Evolutionary conservation across 2,329 filamentous ascomycete species (phyloP).

Genomic region (Neopestalotiopsis sp.): DNA sequence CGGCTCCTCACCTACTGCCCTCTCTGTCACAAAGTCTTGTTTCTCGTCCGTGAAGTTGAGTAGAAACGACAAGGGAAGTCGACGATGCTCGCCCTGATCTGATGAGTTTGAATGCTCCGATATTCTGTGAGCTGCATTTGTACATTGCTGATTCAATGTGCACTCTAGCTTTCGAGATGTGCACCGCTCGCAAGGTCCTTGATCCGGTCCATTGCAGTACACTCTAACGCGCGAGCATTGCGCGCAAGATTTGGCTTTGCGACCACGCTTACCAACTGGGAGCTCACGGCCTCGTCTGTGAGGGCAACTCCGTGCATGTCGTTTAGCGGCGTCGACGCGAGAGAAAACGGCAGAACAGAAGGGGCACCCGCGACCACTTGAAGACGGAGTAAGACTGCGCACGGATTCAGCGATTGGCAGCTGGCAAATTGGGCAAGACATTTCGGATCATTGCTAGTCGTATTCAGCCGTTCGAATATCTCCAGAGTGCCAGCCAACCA

Average conservation of each 20-base stretch:
- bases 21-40: conserved; percentile 21
- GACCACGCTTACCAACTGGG: conserved; percentile 16
- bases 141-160: conserved; percentile 18
- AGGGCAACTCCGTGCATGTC: conserved; percentile 20
- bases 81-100: not conserved
- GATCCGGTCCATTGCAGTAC: conserved; percentile 16
- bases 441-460: not conserved
- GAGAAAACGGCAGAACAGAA: conserved; percentile 18
- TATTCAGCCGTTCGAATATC: not conserved
- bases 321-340: conserved; percentile 18
- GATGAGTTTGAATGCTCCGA: not conserved
- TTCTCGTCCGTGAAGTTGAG: conserved; percentile 21
- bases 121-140: conserved; percentile 17
- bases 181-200: conserved; percentile 18
- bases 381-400: not conserved
- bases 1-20: conserved; percentile 22
- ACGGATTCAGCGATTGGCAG: not conserved
- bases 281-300: conserved; percentile 11
- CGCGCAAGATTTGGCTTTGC: conserved; percentile 19
- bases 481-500: not conserved
- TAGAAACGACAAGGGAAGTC: conserved; percentile 19
- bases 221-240: conserved; percentile 21
- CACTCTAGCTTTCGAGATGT: conserved; percentile 17
- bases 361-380: conserved; percentile 14
- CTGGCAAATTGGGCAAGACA: conserved; percentile 14